These are phyloP conservation scores for Cyclospora cayetanensis DNA, from an alignment of 169 alveolate genomes.

Conservation along the genomic window DNA sequence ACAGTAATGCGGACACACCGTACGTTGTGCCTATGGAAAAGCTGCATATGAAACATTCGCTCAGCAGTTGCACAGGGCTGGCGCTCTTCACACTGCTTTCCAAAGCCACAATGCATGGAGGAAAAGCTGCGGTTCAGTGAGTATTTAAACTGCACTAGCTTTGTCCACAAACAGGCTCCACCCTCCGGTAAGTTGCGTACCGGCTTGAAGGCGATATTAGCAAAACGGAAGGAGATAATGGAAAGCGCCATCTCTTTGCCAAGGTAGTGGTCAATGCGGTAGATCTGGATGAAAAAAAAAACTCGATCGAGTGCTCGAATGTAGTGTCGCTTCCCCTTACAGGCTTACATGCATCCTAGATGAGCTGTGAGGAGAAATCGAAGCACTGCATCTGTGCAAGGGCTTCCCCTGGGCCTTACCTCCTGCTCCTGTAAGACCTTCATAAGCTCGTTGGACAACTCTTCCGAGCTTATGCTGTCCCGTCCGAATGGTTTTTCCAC, in stretches of 20 bases:
- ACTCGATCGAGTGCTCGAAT: too few relatives aligned
- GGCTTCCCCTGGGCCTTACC: too few relatives aligned
- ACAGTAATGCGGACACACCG: slow-evolving; percentile 76
- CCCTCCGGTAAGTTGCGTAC: too few relatives aligned
- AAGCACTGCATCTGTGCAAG: too few relatives aligned
- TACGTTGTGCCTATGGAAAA: slow-evolving; percentile 77
- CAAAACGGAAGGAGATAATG: slow-evolving; percentile 77
- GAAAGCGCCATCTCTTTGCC: slow-evolving; percentile 82
- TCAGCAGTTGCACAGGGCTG: not conserved
- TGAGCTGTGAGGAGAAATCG: not conserved
- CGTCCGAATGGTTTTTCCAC: slow-evolving; percentile 82
- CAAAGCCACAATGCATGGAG: too few relatives aligned
- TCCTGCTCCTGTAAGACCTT: slow-evolving; percentile 73
- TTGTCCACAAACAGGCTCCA: too few relatives aligned
- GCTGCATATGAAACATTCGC: too few relatives aligned
- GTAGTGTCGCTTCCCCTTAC: too few relatives aligned
- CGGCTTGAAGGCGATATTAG: slow-evolving; percentile 75
- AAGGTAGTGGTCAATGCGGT: slow-evolving; percentile 81
- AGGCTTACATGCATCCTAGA: not conserved
- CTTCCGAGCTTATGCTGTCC: slow-evolving; percentile 75
- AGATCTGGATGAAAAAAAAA: too few relatives aligned
- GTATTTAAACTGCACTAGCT: too few relatives aligned
- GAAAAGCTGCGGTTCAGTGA: too few relatives aligned
- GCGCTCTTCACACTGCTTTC: not conserved
- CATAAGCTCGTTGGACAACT: slow-evolving; percentile 74